These are phyloP conservation scores for Triticum monococcum DNA, from an alignment of 176 grass and related monocot genomes.

Conservation along the genomic window DNA sequence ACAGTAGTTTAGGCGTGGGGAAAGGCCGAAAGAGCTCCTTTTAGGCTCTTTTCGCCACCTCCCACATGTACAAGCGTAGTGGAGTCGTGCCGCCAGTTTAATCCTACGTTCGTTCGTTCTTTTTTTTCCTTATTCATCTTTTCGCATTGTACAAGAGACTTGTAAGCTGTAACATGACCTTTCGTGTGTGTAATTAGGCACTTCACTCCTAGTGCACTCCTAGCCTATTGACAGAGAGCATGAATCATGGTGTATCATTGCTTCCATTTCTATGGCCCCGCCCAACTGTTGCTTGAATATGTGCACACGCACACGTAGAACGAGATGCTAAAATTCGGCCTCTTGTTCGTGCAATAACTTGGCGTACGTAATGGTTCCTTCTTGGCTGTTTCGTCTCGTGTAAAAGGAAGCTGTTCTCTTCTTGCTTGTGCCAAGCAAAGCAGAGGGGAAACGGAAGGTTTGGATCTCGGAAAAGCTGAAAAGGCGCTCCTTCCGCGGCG, in stretches of 20 bases:
- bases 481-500: conserved; percentile 17
- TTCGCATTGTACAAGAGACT: not conserved
- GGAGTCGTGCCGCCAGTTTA: conserved; percentile 10
- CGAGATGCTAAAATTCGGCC: not conserved
- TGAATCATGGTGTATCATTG: not conserved
- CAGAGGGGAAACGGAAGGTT: not conserved
- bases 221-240: not conserved
- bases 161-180: not conserved
- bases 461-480: conserved; percentile 42
- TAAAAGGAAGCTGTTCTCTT: no score
- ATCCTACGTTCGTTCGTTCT: not conserved
- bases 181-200: conserved; percentile 39
- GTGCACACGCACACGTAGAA: not conserved
- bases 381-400: not conserved
- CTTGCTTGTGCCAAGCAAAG: conserved; percentile 10
- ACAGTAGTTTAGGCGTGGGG: conserved; percentile 38
- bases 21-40: conserved; percentile 48
- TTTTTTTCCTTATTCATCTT: not conserved
- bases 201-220: not conserved
- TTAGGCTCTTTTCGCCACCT: conserved; percentile 50
- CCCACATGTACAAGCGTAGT: conserved; percentile 40
- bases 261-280: not conserved
- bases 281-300: not conserved
- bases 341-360: not conserved
- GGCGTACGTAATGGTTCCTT: not conserved